Evolutionary conservation across 1,139 yeast species (phyloP), one percentile per base, ranked within the genome.

Genomic region (Barnettozyma hawaiiensis): DNA sequence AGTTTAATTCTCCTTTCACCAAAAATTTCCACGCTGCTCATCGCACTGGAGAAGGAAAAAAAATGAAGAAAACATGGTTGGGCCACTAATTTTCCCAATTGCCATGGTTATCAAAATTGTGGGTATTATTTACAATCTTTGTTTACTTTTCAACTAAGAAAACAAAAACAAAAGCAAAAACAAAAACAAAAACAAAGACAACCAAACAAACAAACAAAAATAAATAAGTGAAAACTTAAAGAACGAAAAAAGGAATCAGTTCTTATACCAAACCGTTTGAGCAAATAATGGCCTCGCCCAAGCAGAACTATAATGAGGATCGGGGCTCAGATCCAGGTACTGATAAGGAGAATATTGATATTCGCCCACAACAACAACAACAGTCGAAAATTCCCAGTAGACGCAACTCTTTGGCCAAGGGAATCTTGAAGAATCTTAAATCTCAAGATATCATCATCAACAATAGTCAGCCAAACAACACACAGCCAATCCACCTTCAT

Each of bases 361-460:
- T 12, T 12, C 7, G 19, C 9, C n/a, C n/a, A n/a, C n/a, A n/a
- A n/a, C n/a, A n/a, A n/a, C n/a, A n/a, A n/a, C 31, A 14, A 16
- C 27, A 31, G 37, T 21, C 38, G 10, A 31, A 33, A 21, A 10
- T 38, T 2, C 29, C 40, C 7, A 51, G 49, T 29, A 61, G 69
- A 47, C 55, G 71, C 34, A 69, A 66, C 35, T 65, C 71, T 0
- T 43, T 67, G 8, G 52, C 56, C 1, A 57, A 62, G 40, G 62
- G 72, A 27, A 68, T 68, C 18, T 50, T 69, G 46, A 69, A 68
- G 48, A 50, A 55, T 15, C 40, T 45, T 14, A 43, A 41, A 7
- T 37, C 41, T 5, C 40, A 42, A 23, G 53, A 51, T n/a, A 57
- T 47, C 21, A 57, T 47, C 21, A 61, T 62, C 46, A 52, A 58